Percentiles rank a stretch among this genome's conserved stretches.
phyloP scores from a whole-genome alignment of 2,329 filamentous ascomycete genomes.

The Trichoderma arundinaceum region DNA sequence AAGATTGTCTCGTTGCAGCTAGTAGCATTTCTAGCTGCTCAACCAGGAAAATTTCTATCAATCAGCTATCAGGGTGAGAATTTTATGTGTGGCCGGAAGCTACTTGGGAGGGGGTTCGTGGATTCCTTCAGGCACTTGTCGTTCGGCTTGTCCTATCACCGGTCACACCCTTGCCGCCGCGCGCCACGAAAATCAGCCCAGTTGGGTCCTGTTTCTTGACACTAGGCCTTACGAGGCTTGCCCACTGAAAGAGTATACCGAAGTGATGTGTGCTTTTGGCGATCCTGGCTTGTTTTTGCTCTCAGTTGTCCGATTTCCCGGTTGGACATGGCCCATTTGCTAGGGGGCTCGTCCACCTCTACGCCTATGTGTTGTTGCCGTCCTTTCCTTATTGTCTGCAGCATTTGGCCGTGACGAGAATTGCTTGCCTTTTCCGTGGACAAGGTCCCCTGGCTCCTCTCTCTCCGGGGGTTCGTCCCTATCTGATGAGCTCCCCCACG shows the following conservation, averaged over 20 bases:
- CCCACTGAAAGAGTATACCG: background rate
- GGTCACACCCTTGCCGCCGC: slow-evolving; percentile 18
- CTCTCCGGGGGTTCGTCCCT: background rate
- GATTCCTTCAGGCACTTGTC: slow-evolving; percentile 19
- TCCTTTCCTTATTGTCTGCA: background rate
- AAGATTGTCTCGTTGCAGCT: slow-evolving; percentile 7
- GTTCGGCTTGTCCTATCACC: slow-evolving; percentile 6
- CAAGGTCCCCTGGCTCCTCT: background rate
- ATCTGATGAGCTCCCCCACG: background rate
- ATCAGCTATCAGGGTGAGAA: slow-evolving; percentile 9
- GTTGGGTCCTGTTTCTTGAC: background rate
- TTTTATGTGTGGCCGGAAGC: background rate
- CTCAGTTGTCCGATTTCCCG: slow-evolving; percentile 2
- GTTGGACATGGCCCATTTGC: slow-evolving; percentile 7
- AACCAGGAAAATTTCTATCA: slow-evolving; percentile 22
- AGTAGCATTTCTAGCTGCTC: background rate
- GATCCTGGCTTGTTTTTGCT: background rate
- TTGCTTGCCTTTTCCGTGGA: slow-evolving; percentile 1
- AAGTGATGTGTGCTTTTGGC: background rate
- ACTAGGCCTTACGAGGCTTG: slow-evolving; percentile 18
- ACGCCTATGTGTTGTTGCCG: slow-evolving; percentile 5
- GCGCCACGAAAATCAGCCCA: slow-evolving; percentile 18
- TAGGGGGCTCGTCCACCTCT: background rate
- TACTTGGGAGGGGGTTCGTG: slow-evolving; percentile 14
- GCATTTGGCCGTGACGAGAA: background rate